phyloP scores from a whole-genome alignment of 352 stramenopile species.

The Pythium volutum region DNA sequence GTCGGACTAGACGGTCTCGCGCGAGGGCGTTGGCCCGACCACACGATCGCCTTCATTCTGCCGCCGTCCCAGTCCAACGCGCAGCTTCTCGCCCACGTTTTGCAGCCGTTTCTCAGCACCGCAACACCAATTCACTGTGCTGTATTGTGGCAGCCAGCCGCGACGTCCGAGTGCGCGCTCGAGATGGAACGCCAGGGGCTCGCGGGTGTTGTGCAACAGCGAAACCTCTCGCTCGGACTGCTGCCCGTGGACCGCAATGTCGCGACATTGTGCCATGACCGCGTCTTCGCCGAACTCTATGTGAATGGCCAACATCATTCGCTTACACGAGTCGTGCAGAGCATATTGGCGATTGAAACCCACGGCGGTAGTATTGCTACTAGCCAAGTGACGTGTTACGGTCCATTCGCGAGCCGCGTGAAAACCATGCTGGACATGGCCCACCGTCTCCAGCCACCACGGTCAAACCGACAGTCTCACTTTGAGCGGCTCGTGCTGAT shows the following conservation, averaged over 20 bases:
- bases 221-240: slow-evolving; percentile 52
- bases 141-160: slow-evolving; percentile 61
- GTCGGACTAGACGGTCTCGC: slow-evolving; percentile 23
- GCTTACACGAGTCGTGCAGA: slow-evolving; percentile 64
- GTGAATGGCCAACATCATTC: slow-evolving; percentile 55
- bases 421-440: slow-evolving; percentile 62
- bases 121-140: slow-evolving; percentile 24
- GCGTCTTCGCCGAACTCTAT: slow-evolving; percentile 68
- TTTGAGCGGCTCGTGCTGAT: slow-evolving; percentile 68
- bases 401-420: slow-evolving; percentile 49
- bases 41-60: slow-evolving; percentile 49
- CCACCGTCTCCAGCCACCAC: background rate
- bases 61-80: slow-evolving; percentile 45
- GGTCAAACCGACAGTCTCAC: background rate
- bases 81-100: slow-evolving; percentile 36
- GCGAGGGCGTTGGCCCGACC: slow-evolving; percentile 18
- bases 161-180: slow-evolving; percentile 52
- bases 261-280: slow-evolving; percentile 58
- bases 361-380: slow-evolving; percentile 33
- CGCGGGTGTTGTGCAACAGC: slow-evolving; percentile 45
- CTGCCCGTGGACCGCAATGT: slow-evolving; percentile 59
- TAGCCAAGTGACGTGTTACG: slow-evolving; percentile 47
- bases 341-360: slow-evolving; percentile 53
- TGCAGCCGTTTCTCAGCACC: slow-evolving; percentile 30
- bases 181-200: slow-evolving; percentile 79